These are phyloP conservation scores for Colletotrichum filicis DNA, from an alignment of 2,329 filamentous ascomycete species.

Conservation along the genomic window DNA sequence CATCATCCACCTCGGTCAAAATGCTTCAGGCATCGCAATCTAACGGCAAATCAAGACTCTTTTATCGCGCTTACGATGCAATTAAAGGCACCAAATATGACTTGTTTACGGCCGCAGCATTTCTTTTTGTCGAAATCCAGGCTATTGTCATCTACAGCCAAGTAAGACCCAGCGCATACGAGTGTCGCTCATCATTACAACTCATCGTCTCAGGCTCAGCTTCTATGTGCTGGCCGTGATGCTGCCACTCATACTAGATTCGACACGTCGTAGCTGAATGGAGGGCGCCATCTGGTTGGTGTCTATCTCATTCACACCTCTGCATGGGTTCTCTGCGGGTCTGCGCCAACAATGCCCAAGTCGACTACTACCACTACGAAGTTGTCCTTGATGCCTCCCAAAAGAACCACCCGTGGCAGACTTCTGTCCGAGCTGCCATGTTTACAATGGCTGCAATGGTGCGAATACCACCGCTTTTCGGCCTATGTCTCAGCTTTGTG, in stretches of 20 bases:
- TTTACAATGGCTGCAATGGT: conserved; percentile 31
- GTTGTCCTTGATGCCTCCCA: neutral
- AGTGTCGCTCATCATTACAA: neutral
- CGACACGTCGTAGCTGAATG: neutral
- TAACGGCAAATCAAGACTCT: neutral
- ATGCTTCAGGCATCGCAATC: neutral
- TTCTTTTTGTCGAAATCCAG: conserved; percentile 12
- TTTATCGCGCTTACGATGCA: neutral
- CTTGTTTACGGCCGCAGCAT: conserved; percentile 20
- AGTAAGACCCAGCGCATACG: neutral
- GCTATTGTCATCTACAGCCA: conserved; percentile 9
- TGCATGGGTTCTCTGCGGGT: conserved; percentile 16
- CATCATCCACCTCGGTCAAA: neutral
- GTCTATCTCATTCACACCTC: conserved; percentile 20
- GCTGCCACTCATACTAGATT: conserved; percentile 18
- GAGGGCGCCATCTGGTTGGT: neutral
- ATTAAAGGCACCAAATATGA: conserved; percentile 15
- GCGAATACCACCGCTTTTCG: conserved; percentile 34
- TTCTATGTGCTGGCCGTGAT: conserved; percentile 26
- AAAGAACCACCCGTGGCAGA: neutral
- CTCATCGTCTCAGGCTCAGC: conserved; percentile 18
- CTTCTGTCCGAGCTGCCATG: conserved; percentile 14
- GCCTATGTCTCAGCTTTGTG: conserved; percentile 18
- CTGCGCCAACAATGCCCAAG: conserved; percentile 9
- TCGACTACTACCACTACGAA: neutral